Evolutionary conservation across 2,329 filamentous ascomycete genomes (phyloP).

Genomic region (Sarocladium brachiariae): DNA sequence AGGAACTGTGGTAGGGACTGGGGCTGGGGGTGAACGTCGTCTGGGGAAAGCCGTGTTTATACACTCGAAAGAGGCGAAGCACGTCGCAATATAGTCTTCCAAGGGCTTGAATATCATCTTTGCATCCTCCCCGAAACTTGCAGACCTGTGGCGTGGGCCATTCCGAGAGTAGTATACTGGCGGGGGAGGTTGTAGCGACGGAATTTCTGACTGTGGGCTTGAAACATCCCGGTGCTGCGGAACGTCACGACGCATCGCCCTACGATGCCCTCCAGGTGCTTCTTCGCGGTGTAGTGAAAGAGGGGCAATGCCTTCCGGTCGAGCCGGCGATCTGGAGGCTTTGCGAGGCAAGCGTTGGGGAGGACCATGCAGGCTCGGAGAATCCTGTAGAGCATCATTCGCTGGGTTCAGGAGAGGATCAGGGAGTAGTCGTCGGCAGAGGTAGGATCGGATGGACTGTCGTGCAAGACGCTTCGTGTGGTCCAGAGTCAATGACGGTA

Average conservation of each 20-base stretch:
- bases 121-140: conserved; percentile 26
- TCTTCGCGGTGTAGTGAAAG: not conserved
- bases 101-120: conserved; percentile 65
- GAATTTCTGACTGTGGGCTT: conserved; percentile 36
- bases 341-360: not conserved
- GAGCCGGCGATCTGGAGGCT: conserved; percentile 1
- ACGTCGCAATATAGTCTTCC: conserved; percentile 68
- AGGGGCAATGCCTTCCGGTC: not conserved
- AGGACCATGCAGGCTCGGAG: not conserved
- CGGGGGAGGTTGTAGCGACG: conserved; percentile 16
- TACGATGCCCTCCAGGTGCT: not conserved
- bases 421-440: conserved; percentile 13
- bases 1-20: too few relatives aligned
- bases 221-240: conserved; percentile 26
- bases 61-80: conserved; percentile 62
- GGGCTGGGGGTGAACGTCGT: conserved; percentile 30
- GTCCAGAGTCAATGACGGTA: conserved; percentile 24
- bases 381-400: not conserved
- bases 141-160: conserved; percentile 8
- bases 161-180: conserved; percentile 13
- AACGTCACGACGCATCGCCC: conserved; percentile 24
- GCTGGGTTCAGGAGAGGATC: not conserved
- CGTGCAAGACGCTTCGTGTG: conserved; percentile 26
- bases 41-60: conserved; percentile 72
- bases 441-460: conserved; percentile 26